Base-by-base conservation (phyloP, 495 filamentous ascomycete species). In the Schizothecium vesticola region DNA sequence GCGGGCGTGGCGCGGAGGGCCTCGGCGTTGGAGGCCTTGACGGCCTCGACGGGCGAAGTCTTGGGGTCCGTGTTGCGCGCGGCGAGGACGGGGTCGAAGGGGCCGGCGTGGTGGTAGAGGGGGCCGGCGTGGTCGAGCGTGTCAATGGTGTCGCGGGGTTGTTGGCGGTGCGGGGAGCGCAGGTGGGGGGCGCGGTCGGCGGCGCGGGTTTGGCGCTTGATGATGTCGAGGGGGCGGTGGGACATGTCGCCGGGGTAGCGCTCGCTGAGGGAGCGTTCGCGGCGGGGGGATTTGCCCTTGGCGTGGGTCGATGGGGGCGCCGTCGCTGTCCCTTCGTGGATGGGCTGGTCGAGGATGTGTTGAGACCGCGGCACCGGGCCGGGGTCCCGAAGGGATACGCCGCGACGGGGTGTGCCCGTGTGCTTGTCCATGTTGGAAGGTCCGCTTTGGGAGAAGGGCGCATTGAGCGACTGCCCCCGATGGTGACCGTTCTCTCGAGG, bases 41-140 rank as follows among this genome's bases (percentile, higher is more conserved):
- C 84, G 7, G 95, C 96, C 33, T 91, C 92, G 16, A 98, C 76
- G 0, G 95, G 95, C 80, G 91, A 74, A 71, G 76, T 82, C 63
- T 83, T 79, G 73, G 77, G 82, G 71, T 86, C 77, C n/a, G 76
- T 79, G 77, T 97, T 97, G 23, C 91, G 81, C 26, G 91, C 85
- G 7, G 88, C 78, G 59, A 91, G 83, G 4, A 91, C 90, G 0
- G 95, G 92, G 76, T 99, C 95, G 70, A 91, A 99, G 0, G 95
- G 95, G 0, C 95, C 95, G 66, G 91, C 91, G 71, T 99, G 95
- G 75, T 99, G 95, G 73, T 96, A 98, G 3, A 82, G 78, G 9
- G 88, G 79, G 9, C 75, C 73, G 1, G 81, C 77, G 63, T 82
- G 79, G 71, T 97, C 95, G 0, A 99, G 85, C 3, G 83, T 75